Conservation (phyloP, 345 rosid genomes). For the Brassica nigra region DNA sequence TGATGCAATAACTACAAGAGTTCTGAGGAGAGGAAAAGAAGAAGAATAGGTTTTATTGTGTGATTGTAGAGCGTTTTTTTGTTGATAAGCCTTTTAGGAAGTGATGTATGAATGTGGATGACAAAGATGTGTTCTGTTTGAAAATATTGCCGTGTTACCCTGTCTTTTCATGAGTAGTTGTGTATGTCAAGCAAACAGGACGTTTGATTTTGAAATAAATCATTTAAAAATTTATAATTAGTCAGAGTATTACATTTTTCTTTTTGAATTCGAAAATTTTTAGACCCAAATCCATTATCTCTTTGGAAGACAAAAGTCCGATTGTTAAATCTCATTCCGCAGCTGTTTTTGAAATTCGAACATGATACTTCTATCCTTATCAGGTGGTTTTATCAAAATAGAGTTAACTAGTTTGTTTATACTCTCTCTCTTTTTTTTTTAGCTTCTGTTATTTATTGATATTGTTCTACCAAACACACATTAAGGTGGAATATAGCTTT, state of each 20-base stretch:
- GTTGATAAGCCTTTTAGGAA: slow-evolving; percentile 29
- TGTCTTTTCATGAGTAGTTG: slow-evolving; percentile 25
- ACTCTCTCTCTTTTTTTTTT: neutral
- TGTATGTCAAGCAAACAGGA: slow-evolving; percentile 12
- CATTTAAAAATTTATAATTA: neutral
- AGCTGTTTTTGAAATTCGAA: too few species aligned
- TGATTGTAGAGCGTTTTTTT: slow-evolving; percentile 13
- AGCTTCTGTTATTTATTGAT: neutral
- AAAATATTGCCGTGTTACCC: slow-evolving; percentile 31
- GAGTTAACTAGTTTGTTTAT: too few species aligned
- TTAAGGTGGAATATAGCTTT: neutral
- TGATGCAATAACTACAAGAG: neutral
- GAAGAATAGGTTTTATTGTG: slow-evolving; percentile 7
- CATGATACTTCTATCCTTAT: too few species aligned
- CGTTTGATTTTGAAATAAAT: neutral
- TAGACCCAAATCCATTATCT: too few species aligned
- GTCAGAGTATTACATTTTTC: neutral
- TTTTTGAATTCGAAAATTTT: too few species aligned
- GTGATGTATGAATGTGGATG: slow-evolving; percentile 41
- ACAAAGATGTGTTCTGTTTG: slow-evolving; percentile 32
- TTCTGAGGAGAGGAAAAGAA: slow-evolving; percentile 3
- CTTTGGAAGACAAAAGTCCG: too few species aligned
- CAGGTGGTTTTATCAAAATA: too few species aligned
- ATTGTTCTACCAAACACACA: neutral
- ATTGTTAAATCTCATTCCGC: too few species aligned